Evolutionary conservation across 2,329 filamentous ascomycete genomes (phyloP).

Genomic region (Claviceps digitariae): DNA sequence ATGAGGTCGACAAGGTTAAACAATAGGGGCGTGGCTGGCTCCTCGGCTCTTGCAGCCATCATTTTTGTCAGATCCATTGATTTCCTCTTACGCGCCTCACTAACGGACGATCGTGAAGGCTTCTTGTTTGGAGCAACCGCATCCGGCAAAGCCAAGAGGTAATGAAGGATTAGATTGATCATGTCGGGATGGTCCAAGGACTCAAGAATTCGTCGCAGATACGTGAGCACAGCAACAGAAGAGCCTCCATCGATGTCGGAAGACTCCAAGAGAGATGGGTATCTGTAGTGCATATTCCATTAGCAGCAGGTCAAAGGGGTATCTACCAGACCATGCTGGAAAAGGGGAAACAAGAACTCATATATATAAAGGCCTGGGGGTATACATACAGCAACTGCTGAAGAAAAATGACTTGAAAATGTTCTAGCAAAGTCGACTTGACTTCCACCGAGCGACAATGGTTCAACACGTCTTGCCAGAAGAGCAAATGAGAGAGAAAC

Average conservation of each 20-base stretch:
- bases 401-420: constrained; percentile 93
- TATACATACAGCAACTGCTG: constrained; percentile 82
- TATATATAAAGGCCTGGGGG: too few relatives aligned
- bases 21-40: constrained; percentile 63
- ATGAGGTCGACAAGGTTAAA: constrained; percentile 92
- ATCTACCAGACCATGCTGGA: too few relatives aligned
- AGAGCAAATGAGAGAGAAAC: constrained; percentile 86
- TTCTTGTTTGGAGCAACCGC: constrained; percentile 21
- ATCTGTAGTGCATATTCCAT: constrained; percentile 36
- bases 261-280: constrained; percentile 89
- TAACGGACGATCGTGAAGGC: constrained; percentile 38
- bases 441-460: constrained; percentile 89
- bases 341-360: not conserved
- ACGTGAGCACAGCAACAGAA: constrained; percentile 88
- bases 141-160: constrained; percentile 72
- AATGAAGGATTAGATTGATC: constrained; percentile 85
- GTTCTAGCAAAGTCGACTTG: constrained; percentile 82
- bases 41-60: constrained; percentile 60
- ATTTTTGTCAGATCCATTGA: constrained; percentile 78
- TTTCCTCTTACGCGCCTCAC: constrained; percentile 66
- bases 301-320: not conserved
- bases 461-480: constrained; percentile 97
- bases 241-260: constrained; percentile 95
- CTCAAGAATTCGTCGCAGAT: constrained; percentile 80
- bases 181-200: constrained; percentile 87